Base-by-base conservation (phyloP, 1,284 basidiomycete genomes). In the Cryptococcus hybrid region DNA sequence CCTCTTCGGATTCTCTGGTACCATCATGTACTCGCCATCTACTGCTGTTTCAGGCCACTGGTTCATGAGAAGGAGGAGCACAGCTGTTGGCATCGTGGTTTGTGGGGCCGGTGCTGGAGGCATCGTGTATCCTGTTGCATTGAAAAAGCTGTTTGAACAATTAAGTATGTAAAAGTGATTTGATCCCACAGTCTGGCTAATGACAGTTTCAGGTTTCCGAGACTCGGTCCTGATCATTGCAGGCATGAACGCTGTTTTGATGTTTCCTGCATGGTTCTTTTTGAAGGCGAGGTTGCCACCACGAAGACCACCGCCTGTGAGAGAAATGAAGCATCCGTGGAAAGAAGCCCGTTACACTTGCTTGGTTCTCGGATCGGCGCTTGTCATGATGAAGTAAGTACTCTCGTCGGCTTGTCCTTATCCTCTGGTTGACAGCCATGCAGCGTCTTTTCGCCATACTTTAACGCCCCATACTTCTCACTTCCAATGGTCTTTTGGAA, bases 41-140 rank as follows among this genome's bases (percentile, higher is more conserved):
- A 73, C 69, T 1, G 73, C 76, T 1, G 64, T 75, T 35, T 67
- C 64, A 5, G 65, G 68, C 1, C 76, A 78, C 51, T 78, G 76
- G 76, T 78, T 78, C 56, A 51, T 67, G 51, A 59, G 64, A 34
- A 63, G 62, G 36, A 60, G 75, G 30, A 65, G 68, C 3, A 70
- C 68, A 0, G 76, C 76, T 0, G 63, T 74, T 3, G 74, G 71
- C 1, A 63, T 76, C 52, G 70, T 75, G n/a, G 64, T 69, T 1
- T 68, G 66, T 39, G 76, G 76, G 6, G 64, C 64, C 18, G 74
- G 74, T 3, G 49, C 75, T 9, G 72, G 70, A 3, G 75, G 74
- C 11, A 68, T 78, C 7, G 64, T 76, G 51, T 74, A 75, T 52
- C 76, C 76, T 6, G 72, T 78, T 54, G 65, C 69, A 50, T 55